These are phyloP conservation scores for Stagonosporopsis cucurbitacearum DNA, from an alignment of 2,329 filamentous ascomycete genomes.

Conservation along the genomic window DNA sequence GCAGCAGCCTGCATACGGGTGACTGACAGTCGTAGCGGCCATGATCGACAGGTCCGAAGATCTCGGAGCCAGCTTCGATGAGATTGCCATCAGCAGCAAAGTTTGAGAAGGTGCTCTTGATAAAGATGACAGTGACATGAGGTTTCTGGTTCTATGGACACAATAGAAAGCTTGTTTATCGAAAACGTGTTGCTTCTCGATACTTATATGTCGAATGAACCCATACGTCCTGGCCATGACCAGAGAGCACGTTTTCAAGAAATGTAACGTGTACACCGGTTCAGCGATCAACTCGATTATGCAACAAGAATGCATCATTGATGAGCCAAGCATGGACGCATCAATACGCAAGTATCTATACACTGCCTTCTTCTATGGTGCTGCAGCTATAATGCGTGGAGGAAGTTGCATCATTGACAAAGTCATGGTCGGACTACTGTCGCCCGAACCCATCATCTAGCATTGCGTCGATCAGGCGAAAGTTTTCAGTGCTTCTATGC, in stretches of 20 bases:
- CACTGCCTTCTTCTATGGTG: constrained; percentile 21
- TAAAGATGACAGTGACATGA: no score
- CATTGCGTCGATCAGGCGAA: neutral
- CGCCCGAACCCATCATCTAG: constrained; percentile 26
- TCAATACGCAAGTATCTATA: constrained; percentile 31
- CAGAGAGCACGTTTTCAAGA: constrained; percentile 30
- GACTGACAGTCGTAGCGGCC: constrained; percentile 6
- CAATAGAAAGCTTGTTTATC: no score
- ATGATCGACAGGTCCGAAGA: constrained; percentile 14
- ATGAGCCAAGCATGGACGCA: constrained; percentile 30
- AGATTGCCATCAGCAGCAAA: neutral
- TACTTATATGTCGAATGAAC: no score
- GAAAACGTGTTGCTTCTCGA: no score
- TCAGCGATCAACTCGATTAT: neutral
- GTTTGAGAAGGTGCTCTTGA: no score
- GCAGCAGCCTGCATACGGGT: constrained; percentile 1
- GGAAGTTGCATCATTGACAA: constrained; percentile 12
- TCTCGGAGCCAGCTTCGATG: neutral
- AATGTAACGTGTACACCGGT: constrained; percentile 22
- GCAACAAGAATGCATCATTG: constrained; percentile 3
- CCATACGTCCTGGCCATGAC: constrained; percentile 30
- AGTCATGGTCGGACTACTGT: constrained; percentile 25
- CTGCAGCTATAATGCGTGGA: constrained; percentile 13
- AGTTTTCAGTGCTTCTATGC: neutral
- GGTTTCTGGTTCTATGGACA: no score